A percentile compares a stretch with the other conserved stretches of the same genome.
These are phyloP conservation scores for Kodamaea ohmeri DNA, from an alignment of 1,139 yeast species.

Conservation along the genomic window DNA sequence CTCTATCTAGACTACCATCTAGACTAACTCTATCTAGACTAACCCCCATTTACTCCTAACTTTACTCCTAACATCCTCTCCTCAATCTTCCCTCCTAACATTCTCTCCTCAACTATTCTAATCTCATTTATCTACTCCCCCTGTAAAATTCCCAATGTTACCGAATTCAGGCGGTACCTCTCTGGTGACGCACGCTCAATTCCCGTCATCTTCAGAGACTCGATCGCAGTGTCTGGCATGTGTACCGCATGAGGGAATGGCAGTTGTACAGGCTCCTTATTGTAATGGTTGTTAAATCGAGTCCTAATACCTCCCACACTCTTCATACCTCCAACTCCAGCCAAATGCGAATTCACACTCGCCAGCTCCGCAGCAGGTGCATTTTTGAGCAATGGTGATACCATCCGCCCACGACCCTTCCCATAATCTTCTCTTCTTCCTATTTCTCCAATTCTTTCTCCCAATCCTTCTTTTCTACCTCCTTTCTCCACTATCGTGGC, in stretches of 20 bases:
- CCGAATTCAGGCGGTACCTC: slow-evolving; percentile 39
- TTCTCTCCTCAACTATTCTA: no score
- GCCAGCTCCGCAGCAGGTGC: slow-evolving; percentile 27
- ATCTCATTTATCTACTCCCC: slow-evolving; percentile 14
- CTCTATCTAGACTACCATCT: no score
- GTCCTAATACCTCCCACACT: neutral
- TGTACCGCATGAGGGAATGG: slow-evolving; percentile 46
- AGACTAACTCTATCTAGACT: no score
- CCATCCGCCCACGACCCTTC: slow-evolving; percentile 4
- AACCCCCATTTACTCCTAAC: no score
- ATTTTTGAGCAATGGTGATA: slow-evolving; percentile 24
- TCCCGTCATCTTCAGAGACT: slow-evolving; percentile 12
- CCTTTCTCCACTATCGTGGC: slow-evolving; percentile 3
- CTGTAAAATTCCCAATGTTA: slow-evolving; percentile 42
- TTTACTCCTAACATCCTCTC: no score
- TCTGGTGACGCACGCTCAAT: slow-evolving; percentile 26
- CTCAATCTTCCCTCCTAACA: no score
- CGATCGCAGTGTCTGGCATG: slow-evolving; percentile 34
- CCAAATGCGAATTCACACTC: slow-evolving; percentile 23
- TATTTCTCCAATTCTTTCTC: no score
- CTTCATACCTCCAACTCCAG: slow-evolving; percentile 1
- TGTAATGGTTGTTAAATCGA: slow-evolving; percentile 39
- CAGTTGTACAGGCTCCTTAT: slow-evolving; percentile 37
- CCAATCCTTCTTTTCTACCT: no score
- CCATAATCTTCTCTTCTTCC: no score